These are phyloP conservation scores for Colletotrichum salicis DNA, from an alignment of 2,329 filamentous ascomycete species.

Conservation along the genomic window DNA sequence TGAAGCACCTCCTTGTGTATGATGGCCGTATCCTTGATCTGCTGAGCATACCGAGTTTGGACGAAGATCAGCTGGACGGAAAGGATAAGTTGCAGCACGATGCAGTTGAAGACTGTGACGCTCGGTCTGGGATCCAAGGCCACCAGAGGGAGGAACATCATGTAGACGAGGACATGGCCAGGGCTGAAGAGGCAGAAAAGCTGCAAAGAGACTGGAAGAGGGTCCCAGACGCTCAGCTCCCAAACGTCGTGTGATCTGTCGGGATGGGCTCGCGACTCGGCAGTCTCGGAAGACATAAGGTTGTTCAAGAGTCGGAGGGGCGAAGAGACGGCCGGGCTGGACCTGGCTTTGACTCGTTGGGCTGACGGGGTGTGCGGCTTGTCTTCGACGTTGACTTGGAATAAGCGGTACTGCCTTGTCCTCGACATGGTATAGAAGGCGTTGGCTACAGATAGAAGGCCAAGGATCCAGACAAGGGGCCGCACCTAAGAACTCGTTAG, in stretches of 20 bases:
- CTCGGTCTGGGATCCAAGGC: conserved; percentile 83
- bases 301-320: conserved; percentile 80
- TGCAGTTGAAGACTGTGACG: conserved; percentile 83
- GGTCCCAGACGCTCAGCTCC: conserved; percentile 95
- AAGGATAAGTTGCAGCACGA: conserved; percentile 80
- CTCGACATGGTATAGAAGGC: conserved; percentile 84
- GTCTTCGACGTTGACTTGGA: conserved; percentile 84
- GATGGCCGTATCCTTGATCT: conserved; percentile 83
- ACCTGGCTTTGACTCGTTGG: conserved; percentile 87
- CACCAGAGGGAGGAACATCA: conserved; percentile 83
- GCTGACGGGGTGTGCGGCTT: conserved; percentile 84
- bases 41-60: conserved; percentile 80
- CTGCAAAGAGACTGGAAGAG: conserved; percentile 82
- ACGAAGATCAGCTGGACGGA: conserved; percentile 81
- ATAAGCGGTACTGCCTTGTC: conserved; percentile 88
- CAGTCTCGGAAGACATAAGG: conserved; percentile 74
- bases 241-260: conserved; percentile 88
- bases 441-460: conserved; percentile 76
- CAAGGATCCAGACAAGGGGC: conserved; percentile 77
- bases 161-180: conserved; percentile 90
- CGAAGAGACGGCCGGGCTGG: conserved; percentile 80
- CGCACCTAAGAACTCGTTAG: conserved; percentile 62
- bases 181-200: conserved; percentile 94
- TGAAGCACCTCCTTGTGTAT: conserved; percentile 93
- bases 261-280: conserved; percentile 86